Evolutionary conservation across 2,329 filamentous ascomycete species (phyloP), one percentile per base, ranked within the genome.

Genomic region (Exophiala mesophila): DNA sequence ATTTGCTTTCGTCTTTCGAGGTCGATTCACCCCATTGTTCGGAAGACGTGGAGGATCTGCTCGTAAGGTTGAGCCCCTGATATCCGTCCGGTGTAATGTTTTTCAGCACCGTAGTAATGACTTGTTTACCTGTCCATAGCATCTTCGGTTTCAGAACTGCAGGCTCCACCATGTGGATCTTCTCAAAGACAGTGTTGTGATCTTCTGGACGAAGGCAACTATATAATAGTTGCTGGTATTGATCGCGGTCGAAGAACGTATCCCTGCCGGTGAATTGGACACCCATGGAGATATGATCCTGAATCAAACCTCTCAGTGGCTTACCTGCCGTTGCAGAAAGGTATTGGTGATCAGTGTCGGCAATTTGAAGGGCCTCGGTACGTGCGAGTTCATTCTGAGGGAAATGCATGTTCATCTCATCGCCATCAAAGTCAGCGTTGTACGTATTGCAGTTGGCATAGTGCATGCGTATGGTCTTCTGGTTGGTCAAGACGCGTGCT

Each of bases 351-450:
- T 98, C 90, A 2, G 92, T 96, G 62, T 97, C 90, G 26, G 92
- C 92, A 57, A 98, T 83, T 55, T 88, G 86, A 54, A 94, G 76
- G 2, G 92, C 92, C 68, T 98, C 92, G 2, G 90, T 86, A 55
- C 92, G 78, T 12, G 92, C 92, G 52, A 97, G 74, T 62, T 97
- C 94, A 55, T 95, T 97, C 57, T 98, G 92, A 1, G 92, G 92
- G 59, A 98, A 97, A 67, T 98, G 92, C 89, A 98, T 94, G 64
- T 98, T 98, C 92, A 98, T 98, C 66, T 98, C 92, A 62, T 98
- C 92, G 64, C 92, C 92, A 59, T 98, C 94, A 60, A 98, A 98
- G 74, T 98, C 92, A 21, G 92, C 92, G 57, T 98, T 98, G 73
- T 98, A 98, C 1, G 92, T 96, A 60, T 98, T 98, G 65, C 92